phyloP scores from a whole-genome alignment of 129 eudicot species.

The Ambrosia artemisiifolia region DNA sequence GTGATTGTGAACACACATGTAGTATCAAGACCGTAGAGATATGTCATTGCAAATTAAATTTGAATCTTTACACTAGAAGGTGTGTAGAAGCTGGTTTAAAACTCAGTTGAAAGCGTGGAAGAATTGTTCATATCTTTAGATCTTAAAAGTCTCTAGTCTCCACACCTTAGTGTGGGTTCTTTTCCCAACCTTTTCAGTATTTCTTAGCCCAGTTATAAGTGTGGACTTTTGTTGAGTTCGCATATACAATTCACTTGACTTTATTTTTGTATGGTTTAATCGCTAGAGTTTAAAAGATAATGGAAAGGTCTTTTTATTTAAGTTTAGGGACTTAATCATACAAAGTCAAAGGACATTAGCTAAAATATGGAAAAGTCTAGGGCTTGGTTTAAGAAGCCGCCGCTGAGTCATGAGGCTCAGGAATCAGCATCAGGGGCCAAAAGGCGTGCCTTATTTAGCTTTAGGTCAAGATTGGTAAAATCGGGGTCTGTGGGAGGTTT shows the following conservation, averaged over 20 bases:
- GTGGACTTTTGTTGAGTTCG: not conserved
- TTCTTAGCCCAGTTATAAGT: not conserved
- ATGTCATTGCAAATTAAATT: not conserved
- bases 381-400: too few species aligned
- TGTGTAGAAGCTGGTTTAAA: not conserved
- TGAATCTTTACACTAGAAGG: not conserved
- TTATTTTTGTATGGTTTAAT: not conserved
- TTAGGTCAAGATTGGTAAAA: too few species aligned
- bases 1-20: not conserved
- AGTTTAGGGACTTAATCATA: not conserved
- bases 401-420: too few species aligned
- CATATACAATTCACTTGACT: not conserved
- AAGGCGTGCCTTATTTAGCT: too few species aligned
- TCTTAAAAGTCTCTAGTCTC: not conserved
- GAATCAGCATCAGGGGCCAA: too few species aligned
- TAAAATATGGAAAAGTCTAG: not conserved
- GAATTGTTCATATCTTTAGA: not conserved
- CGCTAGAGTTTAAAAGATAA: not conserved
- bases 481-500: too few species aligned
- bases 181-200: not conserved
- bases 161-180: not conserved
- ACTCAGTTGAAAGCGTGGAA: not conserved
- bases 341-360: not conserved
- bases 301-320: not conserved
- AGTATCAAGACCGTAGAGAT: not conserved